phyloP scores from a whole-genome alignment of 306 rosid genomes.

The Sicyos edulis region DNA sequence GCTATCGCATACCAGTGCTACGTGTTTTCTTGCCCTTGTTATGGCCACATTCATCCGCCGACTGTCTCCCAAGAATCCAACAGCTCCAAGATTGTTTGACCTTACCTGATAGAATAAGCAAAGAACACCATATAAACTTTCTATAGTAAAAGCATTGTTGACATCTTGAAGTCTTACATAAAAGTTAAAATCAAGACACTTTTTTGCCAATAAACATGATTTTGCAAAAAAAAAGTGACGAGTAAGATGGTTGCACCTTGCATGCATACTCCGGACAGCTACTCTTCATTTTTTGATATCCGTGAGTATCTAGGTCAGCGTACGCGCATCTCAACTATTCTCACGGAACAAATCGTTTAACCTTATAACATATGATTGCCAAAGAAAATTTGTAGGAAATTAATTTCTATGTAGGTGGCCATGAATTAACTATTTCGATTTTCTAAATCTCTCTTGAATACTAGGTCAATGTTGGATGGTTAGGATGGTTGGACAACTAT shows the following conservation, averaged over 20 bases:
- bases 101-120: conserved; percentile 46
- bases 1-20: conserved; percentile 73
- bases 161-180: conserved; percentile 1
- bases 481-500: no score
- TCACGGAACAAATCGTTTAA: neutral
- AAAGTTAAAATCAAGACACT: neutral
- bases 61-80: conserved; percentile 81
- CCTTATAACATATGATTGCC: neutral
- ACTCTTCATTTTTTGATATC: no score
- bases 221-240: neutral
- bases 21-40: conserved; percentile 76
- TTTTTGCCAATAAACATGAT: no score
- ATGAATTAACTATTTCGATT: no score
- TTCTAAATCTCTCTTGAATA: no score
- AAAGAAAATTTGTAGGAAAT: no score
- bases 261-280: no score
- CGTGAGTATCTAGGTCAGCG: no score
- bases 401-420: no score
- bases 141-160: neutral
- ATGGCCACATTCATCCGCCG: conserved; percentile 81
- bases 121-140: neutral
- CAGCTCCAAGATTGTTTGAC: conserved; percentile 76
- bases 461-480: no score
- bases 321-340: no score
- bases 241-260: no score